Evolutionary conservation across 192 early-diverging fungal species (phyloP).

Genomic region (Linderina pennispora): DNA sequence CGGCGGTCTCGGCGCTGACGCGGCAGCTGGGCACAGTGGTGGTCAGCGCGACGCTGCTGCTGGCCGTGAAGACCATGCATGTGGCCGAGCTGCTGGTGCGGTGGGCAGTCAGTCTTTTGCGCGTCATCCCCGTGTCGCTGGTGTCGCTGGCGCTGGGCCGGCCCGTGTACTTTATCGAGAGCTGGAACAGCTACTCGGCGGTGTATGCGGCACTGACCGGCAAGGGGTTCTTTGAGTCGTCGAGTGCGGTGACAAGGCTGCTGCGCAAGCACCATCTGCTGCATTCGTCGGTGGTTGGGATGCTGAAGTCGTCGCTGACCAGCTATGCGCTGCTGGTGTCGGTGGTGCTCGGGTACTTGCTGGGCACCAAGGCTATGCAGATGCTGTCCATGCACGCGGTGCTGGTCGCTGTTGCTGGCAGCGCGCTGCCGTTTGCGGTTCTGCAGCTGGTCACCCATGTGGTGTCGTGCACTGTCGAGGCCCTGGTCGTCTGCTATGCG

Average conservation of each 20-base stretch:
- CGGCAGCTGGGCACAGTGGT: slow-evolving; percentile 34
- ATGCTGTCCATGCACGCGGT: slow-evolving; percentile 17
- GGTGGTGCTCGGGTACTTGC: slow-evolving; percentile 25
- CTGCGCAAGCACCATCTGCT: slow-evolving; percentile 30
- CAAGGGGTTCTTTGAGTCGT: slow-evolving; percentile 37
- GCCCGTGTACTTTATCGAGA: slow-evolving; percentile 26
- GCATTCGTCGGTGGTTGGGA: slow-evolving; percentile 38
- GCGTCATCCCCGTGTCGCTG: slow-evolving; percentile 19
- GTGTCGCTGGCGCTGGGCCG: slow-evolving; percentile 26
- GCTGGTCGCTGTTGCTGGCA: slow-evolving; percentile 24
- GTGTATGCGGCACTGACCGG: slow-evolving; percentile 41
- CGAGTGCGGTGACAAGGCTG: slow-evolving; percentile 10
- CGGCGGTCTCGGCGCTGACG: slow-evolving; percentile 28
- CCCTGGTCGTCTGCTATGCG: slow-evolving; percentile 41
- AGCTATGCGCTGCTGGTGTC: slow-evolving; percentile 34
- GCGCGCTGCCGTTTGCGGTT: slow-evolving; percentile 33
- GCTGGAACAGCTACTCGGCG: slow-evolving; percentile 25
- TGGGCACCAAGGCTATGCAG: slow-evolving; percentile 20
- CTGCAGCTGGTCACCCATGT: slow-evolving; percentile 39
- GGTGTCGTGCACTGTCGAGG: slow-evolving; percentile 35
- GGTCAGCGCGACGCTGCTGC: slow-evolving; percentile 21
- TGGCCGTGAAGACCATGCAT: slow-evolving; percentile 25
- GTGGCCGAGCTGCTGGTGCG: slow-evolving; percentile 26
- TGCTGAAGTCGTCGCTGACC: slow-evolving; percentile 41
- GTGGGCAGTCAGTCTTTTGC: slow-evolving; percentile 22